Evolutionary conservation across 768 basidiomycete genomes (phyloP).

Genomic region (Phaeolepiota aurea): DNA sequence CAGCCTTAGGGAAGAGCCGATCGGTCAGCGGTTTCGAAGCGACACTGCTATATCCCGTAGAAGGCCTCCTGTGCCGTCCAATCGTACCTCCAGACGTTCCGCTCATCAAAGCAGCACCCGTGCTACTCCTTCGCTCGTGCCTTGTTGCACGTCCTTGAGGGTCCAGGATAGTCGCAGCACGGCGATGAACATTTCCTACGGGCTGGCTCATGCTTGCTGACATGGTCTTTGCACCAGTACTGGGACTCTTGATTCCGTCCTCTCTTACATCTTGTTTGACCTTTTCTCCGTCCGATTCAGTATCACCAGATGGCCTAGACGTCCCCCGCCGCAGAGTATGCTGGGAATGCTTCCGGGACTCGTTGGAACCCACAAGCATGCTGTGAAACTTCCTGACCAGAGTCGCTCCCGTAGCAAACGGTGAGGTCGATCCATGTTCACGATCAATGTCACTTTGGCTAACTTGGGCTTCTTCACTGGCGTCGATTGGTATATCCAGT

Average conservation of each 20-base stretch:
- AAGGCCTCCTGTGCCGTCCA: conserved; percentile 63
- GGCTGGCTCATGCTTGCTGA: conserved; percentile 47
- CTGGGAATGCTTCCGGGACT: conserved; percentile 27
- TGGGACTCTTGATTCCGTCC: conserved; percentile 13
- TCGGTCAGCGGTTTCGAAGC: conserved; percentile 28
- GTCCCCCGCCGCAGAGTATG: conserved; percentile 38
- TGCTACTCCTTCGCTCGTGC: conserved; percentile 74
- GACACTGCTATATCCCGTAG: conserved; percentile 49
- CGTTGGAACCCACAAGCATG: conserved; percentile 43
- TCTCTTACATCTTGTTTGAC: conserved; percentile 12
- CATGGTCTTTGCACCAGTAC: conserved; percentile 20
- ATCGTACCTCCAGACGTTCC: conserved; percentile 42
- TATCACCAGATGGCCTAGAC: conserved; percentile 28
- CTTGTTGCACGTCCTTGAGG: conserved; percentile 51
- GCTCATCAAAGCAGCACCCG: conserved; percentile 49
- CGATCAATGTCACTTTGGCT: conserved; percentile 16
- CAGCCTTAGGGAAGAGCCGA: conserved; percentile 31
- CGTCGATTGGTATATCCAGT: conserved; percentile 20
- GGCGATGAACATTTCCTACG: conserved; percentile 50
- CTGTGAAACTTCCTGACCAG: conserved; percentile 76
- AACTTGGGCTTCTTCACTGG: conserved; percentile 22
- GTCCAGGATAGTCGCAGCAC: conserved; percentile 74
- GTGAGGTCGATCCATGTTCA: conserved; percentile 17
- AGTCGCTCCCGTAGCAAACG: conserved; percentile 54
- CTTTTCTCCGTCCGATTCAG: conserved; percentile 13